Base-by-base conservation (phyloP, 1,284 basidiomycete species). In the Fomitopsis palustris region DNA sequence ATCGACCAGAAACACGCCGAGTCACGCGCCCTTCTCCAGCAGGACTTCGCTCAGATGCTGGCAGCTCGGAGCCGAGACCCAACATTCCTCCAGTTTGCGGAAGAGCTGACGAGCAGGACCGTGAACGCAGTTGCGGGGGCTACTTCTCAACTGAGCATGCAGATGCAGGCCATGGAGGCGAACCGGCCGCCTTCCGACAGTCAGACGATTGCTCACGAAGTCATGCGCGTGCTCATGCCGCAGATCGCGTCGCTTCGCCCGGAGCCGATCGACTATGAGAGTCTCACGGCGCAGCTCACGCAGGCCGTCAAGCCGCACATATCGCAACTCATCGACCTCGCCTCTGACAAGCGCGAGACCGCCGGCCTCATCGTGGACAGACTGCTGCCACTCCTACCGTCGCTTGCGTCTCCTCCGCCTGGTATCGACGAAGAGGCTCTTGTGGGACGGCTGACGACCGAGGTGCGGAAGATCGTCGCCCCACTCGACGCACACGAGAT, bases 301-400 rank as follows among this genome's bases (percentile, higher is more conserved):
- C 88, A 93, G 70, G 88, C 91, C 1, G 91, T 93, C 67, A 93
- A 93, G 68, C 91, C 92, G 8, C 88, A 93, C 65, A 92, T 93
- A 23, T 83, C 87, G 2, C 90, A 93, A 66, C 83, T 93, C 61
- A 93, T 93, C 62, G 91, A 93, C 69, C 81, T 93, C 53, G 86
- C 91, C 19, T 90, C 89, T 0, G 91, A 93, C 69, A 93, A 93
- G 70, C 81, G 88, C 37, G 91, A 93, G 72, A 93, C 91, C 6
- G 91, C 91, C 3, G 80, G 81, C 9, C 80, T 93, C 47, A 93
- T 93, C 61, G 82, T 92, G 21, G 82, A 92, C 58, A 78, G 81
- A n/a, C 80, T 93, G 42, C 61, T 86, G 16, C 91, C 92, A 7
- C 69, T 89, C 56, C 66, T 93, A 14, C 84, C 86, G 6, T 72